Evolutionary conservation across 2,329 filamentous ascomycete genomes (phyloP).

Genomic region (Pezicula neosporulosa): DNA sequence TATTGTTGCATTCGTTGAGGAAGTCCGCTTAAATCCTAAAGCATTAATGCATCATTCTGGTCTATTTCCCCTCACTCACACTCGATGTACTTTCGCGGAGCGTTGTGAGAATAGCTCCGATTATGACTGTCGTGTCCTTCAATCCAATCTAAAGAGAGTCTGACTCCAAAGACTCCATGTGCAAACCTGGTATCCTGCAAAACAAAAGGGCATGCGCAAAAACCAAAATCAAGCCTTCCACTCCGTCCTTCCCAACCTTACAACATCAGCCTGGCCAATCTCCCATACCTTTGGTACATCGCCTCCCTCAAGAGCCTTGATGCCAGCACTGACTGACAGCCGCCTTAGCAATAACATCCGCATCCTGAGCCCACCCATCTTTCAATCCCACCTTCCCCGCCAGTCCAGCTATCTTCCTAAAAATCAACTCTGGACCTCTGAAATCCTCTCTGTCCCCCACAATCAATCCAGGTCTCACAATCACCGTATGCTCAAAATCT

Average conservation of each 20-base stretch:
- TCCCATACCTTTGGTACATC: conserved; percentile 43
- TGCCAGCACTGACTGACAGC: conserved; percentile 42
- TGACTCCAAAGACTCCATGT: not conserved
- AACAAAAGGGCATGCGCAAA: not conserved
- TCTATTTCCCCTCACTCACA: not conserved
- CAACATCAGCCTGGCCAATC: conserved; percentile 44
- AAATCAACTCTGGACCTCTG: conserved; percentile 53
- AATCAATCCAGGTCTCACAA: conserved; percentile 74
- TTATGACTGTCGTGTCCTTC: no score
- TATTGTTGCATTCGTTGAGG: not conserved
- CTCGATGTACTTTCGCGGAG: no score
- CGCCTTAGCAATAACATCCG: conserved; percentile 53
- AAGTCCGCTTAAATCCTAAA: no score
- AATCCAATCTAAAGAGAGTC: not conserved
- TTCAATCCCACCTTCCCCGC: conserved; percentile 55
- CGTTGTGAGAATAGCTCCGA: no score
- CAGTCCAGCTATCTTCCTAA: conserved; percentile 51
- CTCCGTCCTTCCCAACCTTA: conserved; percentile 44
- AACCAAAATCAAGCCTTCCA: conserved; percentile 17
- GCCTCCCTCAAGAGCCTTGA: conserved; percentile 38
- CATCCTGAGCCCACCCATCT: conserved; percentile 64
- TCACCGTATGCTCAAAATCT: conserved; percentile 74
- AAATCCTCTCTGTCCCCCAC: conserved; percentile 64
- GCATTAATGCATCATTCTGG: not conserved
- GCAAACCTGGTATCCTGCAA: not conserved